Percentiles rank a stretch among this genome's conserved stretches.
phyloP scores from a whole-genome alignment of 2,329 filamentous ascomycete genomes.

The Fusarium kyushuense region DNA sequence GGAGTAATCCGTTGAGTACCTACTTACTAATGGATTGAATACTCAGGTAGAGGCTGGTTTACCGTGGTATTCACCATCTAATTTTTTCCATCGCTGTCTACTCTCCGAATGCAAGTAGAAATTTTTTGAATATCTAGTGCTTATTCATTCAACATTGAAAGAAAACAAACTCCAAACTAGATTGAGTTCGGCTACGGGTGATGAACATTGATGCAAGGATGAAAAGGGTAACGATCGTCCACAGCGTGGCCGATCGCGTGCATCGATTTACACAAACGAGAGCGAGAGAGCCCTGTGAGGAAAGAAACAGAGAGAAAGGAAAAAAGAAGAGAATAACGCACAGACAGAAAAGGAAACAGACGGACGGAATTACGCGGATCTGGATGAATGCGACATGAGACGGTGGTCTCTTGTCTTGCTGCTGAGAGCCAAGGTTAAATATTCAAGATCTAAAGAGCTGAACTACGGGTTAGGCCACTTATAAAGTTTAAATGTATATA shows the following conservation, averaged over 20 bases:
- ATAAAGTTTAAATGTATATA: background rate
- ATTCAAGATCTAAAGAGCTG: background rate
- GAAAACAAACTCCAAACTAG: conserved; percentile 24
- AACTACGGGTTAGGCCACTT: background rate
- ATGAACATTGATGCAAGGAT: conserved; percentile 17
- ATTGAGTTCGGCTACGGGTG: conserved; percentile 35
- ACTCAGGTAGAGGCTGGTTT: background rate
- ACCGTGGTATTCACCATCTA: background rate
- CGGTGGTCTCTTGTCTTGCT: conserved; percentile 12
- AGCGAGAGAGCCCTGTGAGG: background rate
- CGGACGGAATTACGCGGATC: conserved; percentile 3
- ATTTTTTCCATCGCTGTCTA: background rate
- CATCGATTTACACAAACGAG: conserved; percentile 26
- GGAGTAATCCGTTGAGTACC: background rate
- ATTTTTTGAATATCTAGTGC: background rate
- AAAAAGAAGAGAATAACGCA: conserved; percentile 16
- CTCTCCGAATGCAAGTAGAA: background rate
- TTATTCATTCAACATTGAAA: background rate
- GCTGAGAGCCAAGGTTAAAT: conserved; percentile 12
- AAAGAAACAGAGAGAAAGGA: background rate
- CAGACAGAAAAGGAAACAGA: conserved; percentile 10
- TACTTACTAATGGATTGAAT: background rate
- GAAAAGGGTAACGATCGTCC: conserved; percentile 33
- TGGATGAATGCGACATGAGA: conserved; percentile 1
- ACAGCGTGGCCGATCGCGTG: conserved; percentile 24